A percentile compares a stretch with the other conserved stretches of the same genome.
These are phyloP conservation scores for Monosporozyma yasuniensis DNA, from an alignment of 805 yeast genomes.

Conservation along the genomic window DNA sequence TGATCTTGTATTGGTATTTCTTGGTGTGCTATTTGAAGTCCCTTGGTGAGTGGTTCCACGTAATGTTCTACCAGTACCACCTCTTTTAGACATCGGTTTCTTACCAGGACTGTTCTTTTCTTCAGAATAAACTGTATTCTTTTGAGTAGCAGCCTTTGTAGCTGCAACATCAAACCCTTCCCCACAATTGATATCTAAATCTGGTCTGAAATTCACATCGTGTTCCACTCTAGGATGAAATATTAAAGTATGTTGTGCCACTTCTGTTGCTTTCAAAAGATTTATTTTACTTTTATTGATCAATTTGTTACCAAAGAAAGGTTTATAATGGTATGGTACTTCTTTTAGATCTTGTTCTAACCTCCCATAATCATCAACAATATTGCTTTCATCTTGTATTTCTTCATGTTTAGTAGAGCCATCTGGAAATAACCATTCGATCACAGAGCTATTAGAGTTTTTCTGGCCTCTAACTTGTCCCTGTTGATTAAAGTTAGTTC, in stretches of 20 bases:
- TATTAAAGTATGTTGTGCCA: slow-evolving; percentile 25
- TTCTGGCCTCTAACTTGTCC: neutral
- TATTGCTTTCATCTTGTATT: neutral
- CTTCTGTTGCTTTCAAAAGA: slow-evolving; percentile 16
- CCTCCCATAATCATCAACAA: neutral
- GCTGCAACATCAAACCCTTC: neutral
- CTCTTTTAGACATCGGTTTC: neutral
- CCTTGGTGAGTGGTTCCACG: neutral
- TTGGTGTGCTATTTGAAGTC: neutral
- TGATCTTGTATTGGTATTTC: neutral
- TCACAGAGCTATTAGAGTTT: neutral
- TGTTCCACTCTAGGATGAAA: slow-evolving; percentile 19
- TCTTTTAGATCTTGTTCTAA: neutral
- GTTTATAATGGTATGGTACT: slow-evolving; percentile 15
- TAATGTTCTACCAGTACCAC: neutral
- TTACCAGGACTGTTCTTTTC: neutral
- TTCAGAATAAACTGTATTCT: neutral
- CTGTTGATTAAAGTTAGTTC: neutral
- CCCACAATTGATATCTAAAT: slow-evolving; percentile 19
- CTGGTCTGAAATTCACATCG: slow-evolving; percentile 19
- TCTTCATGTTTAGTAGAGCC: neutral
- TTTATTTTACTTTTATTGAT: slow-evolving; percentile 18
- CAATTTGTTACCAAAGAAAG: slow-evolving; percentile 17
- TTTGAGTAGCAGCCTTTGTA: neutral
- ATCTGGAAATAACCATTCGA: neutral